Percentiles rank a stretch among this genome's conserved stretches.
Conservation (phyloP, 2,329 filamentous ascomycete genomes). For the Hansfordia pulvinata region DNA sequence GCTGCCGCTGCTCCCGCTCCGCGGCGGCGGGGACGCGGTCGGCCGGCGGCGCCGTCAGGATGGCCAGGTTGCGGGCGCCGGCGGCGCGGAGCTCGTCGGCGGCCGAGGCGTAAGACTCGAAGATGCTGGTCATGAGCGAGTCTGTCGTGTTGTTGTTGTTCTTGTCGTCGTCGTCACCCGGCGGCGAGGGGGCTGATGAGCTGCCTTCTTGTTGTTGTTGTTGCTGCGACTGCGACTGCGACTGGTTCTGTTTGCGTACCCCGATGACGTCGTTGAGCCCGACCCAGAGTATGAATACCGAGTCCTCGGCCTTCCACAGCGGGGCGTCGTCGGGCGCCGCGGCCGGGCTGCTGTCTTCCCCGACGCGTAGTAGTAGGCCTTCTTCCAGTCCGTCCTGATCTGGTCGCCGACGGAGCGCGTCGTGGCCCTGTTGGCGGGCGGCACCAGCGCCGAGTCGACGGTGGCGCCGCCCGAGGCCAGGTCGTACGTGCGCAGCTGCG, state of each 20-base stretch:
- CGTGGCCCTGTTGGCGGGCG: constrained; percentile 30
- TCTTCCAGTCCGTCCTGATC: constrained; percentile 27
- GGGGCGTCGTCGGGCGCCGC: constrained; percentile 21
- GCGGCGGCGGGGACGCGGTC: constrained; percentile 36
- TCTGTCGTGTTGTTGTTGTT: constrained; percentile 15
- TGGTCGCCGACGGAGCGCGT: constrained; percentile 37
- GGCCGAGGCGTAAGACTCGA: constrained; percentile 26
- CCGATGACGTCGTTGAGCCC: constrained; percentile 43
- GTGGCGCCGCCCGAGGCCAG: constrained; percentile 40
- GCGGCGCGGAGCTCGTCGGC: constrained; percentile 31
- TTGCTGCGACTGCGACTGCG: no score
- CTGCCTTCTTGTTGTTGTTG: no score
- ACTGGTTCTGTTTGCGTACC: constrained; percentile 21
- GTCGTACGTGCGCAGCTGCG: constrained; percentile 36
- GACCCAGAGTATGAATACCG: constrained; percentile 35
- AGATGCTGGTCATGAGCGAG: constrained; percentile 22
- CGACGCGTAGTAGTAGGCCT: no score
- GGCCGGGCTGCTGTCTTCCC: constrained; percentile 19
- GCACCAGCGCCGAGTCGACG: constrained; percentile 34
- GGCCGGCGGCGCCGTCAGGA: constrained; percentile 45
- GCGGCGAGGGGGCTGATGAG: no score
- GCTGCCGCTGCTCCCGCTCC: no score
- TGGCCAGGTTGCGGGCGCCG: constrained; percentile 43
- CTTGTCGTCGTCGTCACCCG: no score
- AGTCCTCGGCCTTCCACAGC: constrained; percentile 20